A percentile compares a stretch with the other conserved stretches of the same genome.
phyloP scores from a whole-genome alignment of 1,284 basidiomycete species.

The Ustilago curta region DNA sequence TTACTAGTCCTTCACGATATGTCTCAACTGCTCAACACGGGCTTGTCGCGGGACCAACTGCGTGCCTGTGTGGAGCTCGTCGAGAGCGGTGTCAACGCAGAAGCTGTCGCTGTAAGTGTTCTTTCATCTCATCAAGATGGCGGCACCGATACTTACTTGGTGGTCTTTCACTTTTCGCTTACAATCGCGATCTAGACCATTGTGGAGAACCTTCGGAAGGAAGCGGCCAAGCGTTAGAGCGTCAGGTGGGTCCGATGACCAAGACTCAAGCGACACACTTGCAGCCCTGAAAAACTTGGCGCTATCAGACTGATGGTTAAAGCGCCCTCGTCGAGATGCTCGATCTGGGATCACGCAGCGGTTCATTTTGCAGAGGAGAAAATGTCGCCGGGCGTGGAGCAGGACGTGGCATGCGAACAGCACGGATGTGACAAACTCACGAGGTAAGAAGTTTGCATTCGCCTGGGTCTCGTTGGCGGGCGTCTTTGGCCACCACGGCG shows the following conservation, averaged over 20 bases:
- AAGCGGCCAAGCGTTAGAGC: conserved; percentile 39
- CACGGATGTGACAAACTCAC: no score
- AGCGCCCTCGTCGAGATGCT: no score
- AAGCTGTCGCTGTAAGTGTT: conserved; percentile 81
- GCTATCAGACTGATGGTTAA: no score
- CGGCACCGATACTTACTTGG: background rate
- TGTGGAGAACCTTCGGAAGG: conserved; percentile 47
- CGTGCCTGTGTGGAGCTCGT: conserved; percentile 85
- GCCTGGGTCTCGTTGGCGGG: background rate
- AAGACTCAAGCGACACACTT: background rate
- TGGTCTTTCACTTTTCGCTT: background rate
- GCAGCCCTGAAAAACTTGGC: background rate
- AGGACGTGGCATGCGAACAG: no score
- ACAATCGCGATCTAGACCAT: conserved; percentile 15
- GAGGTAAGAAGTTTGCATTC: no score
- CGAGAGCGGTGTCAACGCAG: conserved; percentile 84
- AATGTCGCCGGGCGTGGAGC: no score
- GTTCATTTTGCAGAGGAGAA: no score
- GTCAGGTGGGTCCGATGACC: background rate
- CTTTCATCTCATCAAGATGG: background rate
- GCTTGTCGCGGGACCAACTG: conserved; percentile 83
- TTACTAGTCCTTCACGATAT: conserved; percentile 83
- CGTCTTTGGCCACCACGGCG: background rate
- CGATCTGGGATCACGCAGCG: no score
- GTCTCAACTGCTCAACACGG: conserved; percentile 83